These are phyloP conservation scores for Lathyrus oleraceus DNA, from an alignment of 306 rosid genomes.

Conservation along the genomic window DNA sequence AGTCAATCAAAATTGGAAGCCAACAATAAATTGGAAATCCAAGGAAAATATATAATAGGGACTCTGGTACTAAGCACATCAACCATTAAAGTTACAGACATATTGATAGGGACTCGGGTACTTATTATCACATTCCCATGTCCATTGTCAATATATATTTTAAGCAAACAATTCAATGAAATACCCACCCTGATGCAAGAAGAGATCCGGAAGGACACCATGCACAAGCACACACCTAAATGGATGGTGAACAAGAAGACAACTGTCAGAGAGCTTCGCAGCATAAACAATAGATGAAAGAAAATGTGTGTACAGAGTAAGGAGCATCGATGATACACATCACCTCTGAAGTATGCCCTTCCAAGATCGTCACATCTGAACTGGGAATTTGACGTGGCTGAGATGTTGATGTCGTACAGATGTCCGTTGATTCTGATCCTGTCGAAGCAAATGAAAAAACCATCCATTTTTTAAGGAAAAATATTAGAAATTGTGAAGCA, in stretches of 20 bases:
- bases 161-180: constrained; percentile 32
- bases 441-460: constrained; percentile 30
- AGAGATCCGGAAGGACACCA: constrained; percentile 96
- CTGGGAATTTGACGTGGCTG: constrained; percentile 69
- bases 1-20: constrained; percentile 27
- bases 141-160: constrained; percentile 6
- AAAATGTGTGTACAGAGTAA: neutral
- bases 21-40: constrained; percentile 1
- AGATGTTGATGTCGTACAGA: constrained; percentile 56
- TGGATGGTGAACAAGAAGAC: constrained; percentile 35
- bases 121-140: neutral
- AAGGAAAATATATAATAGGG: no score
- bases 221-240: constrained; percentile 96
- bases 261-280: constrained; percentile 23
- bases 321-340: constrained; percentile 36
- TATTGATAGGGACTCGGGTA: neutral
- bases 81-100: neutral
- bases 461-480: constrained; percentile 26
- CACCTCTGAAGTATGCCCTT: constrained; percentile 97
- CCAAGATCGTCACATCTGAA: constrained; percentile 83
- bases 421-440: constrained; percentile 84
- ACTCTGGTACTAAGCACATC: constrained; percentile 7
- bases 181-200: constrained; percentile 89
- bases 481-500: constrained; percentile 5
- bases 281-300: constrained; percentile 22